Percentiles rank a stretch among this genome's conserved stretches.
Conservation (phyloP, 192 early-diverging fungal species). For the Backusella circina region DNA sequence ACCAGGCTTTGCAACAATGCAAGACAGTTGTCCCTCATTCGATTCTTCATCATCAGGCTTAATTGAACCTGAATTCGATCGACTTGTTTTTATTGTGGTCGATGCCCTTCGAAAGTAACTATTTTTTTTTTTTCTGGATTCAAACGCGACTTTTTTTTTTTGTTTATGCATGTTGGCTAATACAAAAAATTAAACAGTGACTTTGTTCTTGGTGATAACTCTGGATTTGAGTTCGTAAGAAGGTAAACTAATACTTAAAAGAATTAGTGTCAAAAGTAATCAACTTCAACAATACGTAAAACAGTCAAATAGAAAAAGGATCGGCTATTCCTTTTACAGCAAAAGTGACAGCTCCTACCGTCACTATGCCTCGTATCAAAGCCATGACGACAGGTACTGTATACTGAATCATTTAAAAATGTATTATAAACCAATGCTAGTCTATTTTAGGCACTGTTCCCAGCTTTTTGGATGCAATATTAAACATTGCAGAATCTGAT, state of each 20-base stretch:
- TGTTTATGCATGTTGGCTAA: not conserved
- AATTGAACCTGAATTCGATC: slow-evolving; percentile 43
- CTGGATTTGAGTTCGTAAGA: slow-evolving; percentile 59
- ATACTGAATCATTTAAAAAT: not conserved
- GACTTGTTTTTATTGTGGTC: slow-evolving; percentile 65
- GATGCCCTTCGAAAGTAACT: slow-evolving; percentile 70
- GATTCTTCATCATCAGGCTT: not conserved
- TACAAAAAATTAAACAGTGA: slow-evolving; percentile 47
- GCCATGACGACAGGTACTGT: slow-evolving; percentile 61
- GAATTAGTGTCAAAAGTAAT: not conserved
- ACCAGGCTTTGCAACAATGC: slow-evolving; percentile 52
- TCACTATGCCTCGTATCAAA: slow-evolving; percentile 80
- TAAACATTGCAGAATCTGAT: slow-evolving; percentile 78
- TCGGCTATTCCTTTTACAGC: slow-evolving; percentile 52
- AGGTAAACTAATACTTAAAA: slow-evolving; percentile 30
- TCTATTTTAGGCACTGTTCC: slow-evolving; percentile 59
- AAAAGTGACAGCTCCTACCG: slow-evolving; percentile 64
- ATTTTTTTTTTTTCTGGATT: slow-evolving; percentile 17
- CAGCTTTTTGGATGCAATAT: slow-evolving; percentile 76
- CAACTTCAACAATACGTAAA: slow-evolving; percentile 4
- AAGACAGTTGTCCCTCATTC: slow-evolving; percentile 28
- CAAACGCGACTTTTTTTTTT: not conserved
- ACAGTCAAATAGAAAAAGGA: slow-evolving; percentile 45
- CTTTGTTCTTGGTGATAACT: slow-evolving; percentile 66
- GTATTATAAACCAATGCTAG: not conserved